Percentiles rank a stretch among this genome's conserved stretches.
These are phyloP conservation scores for Candida mattraensis DNA, from an alignment of 805 yeast species.

Conservation along the genomic window DNA sequence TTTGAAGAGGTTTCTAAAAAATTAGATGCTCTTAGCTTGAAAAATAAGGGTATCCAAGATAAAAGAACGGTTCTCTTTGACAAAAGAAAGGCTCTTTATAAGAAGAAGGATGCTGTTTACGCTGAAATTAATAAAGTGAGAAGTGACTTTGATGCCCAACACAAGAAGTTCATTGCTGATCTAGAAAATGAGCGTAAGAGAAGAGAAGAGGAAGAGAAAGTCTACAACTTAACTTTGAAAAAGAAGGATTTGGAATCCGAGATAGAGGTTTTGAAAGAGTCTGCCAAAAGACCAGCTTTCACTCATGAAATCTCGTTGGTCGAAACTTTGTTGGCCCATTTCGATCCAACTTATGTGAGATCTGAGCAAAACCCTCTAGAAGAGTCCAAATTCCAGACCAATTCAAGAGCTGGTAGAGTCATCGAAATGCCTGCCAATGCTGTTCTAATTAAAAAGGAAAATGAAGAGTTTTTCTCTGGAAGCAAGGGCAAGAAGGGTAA, in stretches of 20 bases:
- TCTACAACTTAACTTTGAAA: conserved; percentile 48
- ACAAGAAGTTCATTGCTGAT: conserved; percentile 65
- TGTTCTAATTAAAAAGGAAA: conserved; percentile 62
- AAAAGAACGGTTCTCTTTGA: conserved; percentile 64
- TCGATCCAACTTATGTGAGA: conserved; percentile 77
- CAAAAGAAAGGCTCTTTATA: conserved; percentile 65
- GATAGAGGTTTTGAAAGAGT: conserved; percentile 70
- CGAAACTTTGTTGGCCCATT: conserved; percentile 66
- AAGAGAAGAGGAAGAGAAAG: conserved; percentile 69
- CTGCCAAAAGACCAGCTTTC: conserved; percentile 79
- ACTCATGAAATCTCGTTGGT: conserved; percentile 74
- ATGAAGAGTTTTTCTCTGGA: conserved; percentile 56
- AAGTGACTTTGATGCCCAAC: conserved; percentile 73
- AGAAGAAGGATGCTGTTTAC: conserved; percentile 68
- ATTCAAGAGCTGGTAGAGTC: conserved; percentile 39
- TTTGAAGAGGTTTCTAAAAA: conserved; percentile 69
- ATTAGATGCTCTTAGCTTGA: conserved; percentile 62
- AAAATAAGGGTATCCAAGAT: conserved; percentile 60
- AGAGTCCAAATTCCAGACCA: conserved; percentile 16
- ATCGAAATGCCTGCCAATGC: conserved; percentile 65
- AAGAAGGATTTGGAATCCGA: conserved; percentile 49
- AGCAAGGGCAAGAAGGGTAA: conserved; percentile 49
- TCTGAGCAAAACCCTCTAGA: conserved; percentile 36
- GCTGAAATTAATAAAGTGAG: conserved; percentile 66
- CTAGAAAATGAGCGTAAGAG: conserved; percentile 67